Conservation (phyloP, 2,329 filamentous ascomycete genomes). For the Hypoxylon sp. region DNA sequence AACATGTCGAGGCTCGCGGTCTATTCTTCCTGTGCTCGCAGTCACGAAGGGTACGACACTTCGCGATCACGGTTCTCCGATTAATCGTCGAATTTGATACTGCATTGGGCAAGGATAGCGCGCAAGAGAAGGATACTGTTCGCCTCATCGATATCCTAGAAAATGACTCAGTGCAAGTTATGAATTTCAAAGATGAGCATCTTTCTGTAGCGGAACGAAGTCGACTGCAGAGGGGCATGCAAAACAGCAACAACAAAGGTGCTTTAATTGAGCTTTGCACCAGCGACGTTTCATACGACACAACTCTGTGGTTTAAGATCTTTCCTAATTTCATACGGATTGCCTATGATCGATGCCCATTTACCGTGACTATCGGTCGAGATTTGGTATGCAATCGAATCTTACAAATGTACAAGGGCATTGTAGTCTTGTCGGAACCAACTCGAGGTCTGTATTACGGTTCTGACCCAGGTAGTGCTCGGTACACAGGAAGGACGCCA, state of each 20-base stretch:
- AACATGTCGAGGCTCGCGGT: conserved; percentile 96
- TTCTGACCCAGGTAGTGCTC: conserved; percentile 69
- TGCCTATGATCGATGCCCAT: conserved; percentile 90
- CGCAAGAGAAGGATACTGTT: conserved; percentile 72
- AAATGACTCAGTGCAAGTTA: conserved; percentile 86
- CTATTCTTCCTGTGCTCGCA: conserved; percentile 98
- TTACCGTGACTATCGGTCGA: conserved; percentile 89
- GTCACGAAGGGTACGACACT: conserved; percentile 87
- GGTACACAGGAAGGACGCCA: conserved; percentile 68
- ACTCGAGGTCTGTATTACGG: conserved; percentile 75
- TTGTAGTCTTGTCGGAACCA: conserved; percentile 83
- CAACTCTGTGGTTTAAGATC: conserved; percentile 96
- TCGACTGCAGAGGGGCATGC: conserved; percentile 89
- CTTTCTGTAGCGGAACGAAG: conserved; percentile 93
- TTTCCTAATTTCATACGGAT: conserved; percentile 95
- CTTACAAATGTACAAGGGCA: conserved; percentile 90
- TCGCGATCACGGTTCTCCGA: conserved; percentile 91
- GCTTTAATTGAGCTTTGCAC: conserved; percentile 94
- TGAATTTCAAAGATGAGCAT: conserved; percentile 93
- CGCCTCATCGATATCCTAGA: conserved; percentile 94
- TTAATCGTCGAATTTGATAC: conserved; percentile 95
- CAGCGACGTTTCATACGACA: conserved; percentile 94
- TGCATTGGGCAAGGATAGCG: conserved; percentile 79
- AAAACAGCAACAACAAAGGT: conserved; percentile 85
- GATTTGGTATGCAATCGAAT: conserved; percentile 94